Base-by-base conservation (phyloP, 2,329 filamentous ascomycete species). In the Proliferodiscus dingleyae region DNA sequence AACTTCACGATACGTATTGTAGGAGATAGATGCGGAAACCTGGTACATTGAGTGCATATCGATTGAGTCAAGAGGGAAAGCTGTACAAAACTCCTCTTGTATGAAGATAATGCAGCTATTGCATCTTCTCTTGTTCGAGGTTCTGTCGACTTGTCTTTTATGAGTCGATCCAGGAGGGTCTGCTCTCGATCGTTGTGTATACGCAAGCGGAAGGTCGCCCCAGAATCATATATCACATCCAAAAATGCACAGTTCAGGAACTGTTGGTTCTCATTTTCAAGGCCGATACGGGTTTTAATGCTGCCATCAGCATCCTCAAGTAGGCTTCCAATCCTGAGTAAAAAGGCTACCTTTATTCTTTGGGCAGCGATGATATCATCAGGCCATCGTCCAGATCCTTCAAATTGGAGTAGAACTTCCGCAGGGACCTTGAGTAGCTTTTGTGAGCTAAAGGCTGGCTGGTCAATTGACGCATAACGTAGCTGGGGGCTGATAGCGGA, bases 381-480 rank as follows among this genome's bases (percentile, higher is more conserved):
- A 0, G 93, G 93, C 93, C 93, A 98, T 56, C 88, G 85, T 37
- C 82, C 84, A 5, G 93, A 97, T 4, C 86, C 87, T 68, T 98
- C 93, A 57, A 98, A 97, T 61, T 91, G 90, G 38, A 98, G 74
- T 33, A 89, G 77, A 24, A 94, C 78, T 55, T 94, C 83, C 54
- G 90, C 84, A 0, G 87, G 84, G 16, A 70, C 72, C 40, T 69
- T 67, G 28, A 65, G 42, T 16, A 54, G 57, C 13, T 50, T 44
- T 10, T 48, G 50, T 11, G 72, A 70, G 19, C 69, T 68, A 30
- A 73, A 64, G 2, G 64, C 54, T 1, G 81, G 81, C 16, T 71
- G 57, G 8, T 71, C 68, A 23, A 86, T 65, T 0, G 85, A 88
- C 1, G 89, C 72, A 53, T 85, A 91, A 32, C 91, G 82, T 6